Evolutionary conservation across 208 protist genomes (phyloP).

Genomic region (Acanthamoeba triangularis): DNA sequence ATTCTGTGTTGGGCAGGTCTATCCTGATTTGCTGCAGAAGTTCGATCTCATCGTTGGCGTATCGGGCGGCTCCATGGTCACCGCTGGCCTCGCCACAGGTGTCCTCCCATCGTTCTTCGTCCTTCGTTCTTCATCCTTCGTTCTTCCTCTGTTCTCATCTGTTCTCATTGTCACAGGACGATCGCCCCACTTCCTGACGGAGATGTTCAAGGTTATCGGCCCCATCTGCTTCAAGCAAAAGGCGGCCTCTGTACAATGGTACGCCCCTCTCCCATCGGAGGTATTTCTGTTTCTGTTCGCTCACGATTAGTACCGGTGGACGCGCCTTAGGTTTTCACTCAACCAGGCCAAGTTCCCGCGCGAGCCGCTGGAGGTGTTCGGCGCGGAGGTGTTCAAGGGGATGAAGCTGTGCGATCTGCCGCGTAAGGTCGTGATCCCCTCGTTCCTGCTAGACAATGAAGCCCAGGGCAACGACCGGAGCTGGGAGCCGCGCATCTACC

Average conservation of each 20-base stretch:
- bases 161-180: not conserved
- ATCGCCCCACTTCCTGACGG: conserved; percentile 58
- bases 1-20: not conserved
- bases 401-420: conserved; percentile 31
- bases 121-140: not conserved
- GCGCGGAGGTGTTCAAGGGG: conserved; percentile 32
- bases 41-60: conserved; percentile 65
- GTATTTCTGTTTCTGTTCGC: not conserved
- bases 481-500: conserved; percentile 69
- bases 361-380: conserved; percentile 36
- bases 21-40: conserved; percentile 30
- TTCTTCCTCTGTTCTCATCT: not conserved
- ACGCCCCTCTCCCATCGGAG: not conserved
- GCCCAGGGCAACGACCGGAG: conserved; percentile 12
- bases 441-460: conserved; percentile 54
- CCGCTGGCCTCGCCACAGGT: conserved; percentile 53
- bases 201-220: conserved; percentile 67
- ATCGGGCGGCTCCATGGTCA: conserved; percentile 52
- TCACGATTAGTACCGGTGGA: not conserved
- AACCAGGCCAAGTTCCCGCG: conserved; percentile 69
- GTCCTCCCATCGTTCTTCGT: not conserved
- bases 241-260: conserved; percentile 43
- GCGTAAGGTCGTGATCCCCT: conserved; percentile 20
- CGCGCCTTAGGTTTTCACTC: not conserved
- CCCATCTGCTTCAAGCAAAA: conserved; percentile 65